Conservation (phyloP, 176 grass and related monocot species). For the Oryza brachyantha region DNA sequence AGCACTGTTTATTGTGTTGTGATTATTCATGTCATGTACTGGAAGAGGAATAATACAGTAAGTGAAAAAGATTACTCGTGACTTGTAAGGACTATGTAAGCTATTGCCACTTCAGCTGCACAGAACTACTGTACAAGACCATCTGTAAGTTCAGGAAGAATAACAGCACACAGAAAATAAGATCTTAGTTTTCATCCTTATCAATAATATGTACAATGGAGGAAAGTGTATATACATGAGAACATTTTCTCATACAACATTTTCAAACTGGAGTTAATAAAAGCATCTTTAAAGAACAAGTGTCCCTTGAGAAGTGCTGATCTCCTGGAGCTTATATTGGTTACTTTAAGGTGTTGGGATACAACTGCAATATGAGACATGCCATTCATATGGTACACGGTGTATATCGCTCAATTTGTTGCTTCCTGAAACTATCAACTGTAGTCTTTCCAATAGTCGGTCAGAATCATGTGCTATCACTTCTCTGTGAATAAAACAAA, state of each 20-base stretch:
- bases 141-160: background rate
- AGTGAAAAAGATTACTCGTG: background rate
- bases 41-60: background rate
- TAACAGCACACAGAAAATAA: background rate
- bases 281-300: background rate
- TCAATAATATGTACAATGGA: slow-evolving; percentile 35
- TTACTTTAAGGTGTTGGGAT: background rate
- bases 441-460: background rate
- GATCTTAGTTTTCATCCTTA: background rate
- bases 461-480: slow-evolving; percentile 4
- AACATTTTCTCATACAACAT: slow-evolving; percentile 14
- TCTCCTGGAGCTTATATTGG: background rate
- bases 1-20: background rate
- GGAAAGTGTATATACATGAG: background rate
- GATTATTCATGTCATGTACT: background rate
- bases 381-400: background rate
- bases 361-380: background rate
- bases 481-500: background rate
- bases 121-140: background rate
- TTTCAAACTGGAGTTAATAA: background rate
- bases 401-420: background rate
- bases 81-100: background rate
- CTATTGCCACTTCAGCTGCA: background rate
- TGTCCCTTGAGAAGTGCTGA: slow-evolving; percentile 7
- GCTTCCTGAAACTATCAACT: background rate